phyloP scores from a whole-genome alignment of 2,329 filamentous ascomycete genomes.

The Nothopassalora personata region DNA sequence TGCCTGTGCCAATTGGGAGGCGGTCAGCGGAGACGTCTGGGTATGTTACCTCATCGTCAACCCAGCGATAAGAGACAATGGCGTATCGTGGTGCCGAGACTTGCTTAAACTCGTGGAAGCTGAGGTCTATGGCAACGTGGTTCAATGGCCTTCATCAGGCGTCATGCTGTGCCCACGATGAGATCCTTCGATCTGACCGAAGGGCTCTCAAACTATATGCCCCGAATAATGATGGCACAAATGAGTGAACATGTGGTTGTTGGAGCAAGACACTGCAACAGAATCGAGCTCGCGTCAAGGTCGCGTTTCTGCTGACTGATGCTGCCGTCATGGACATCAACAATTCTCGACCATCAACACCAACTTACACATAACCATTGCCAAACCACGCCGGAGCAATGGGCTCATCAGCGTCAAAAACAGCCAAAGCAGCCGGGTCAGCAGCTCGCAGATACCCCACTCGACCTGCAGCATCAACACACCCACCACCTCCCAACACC shows the following conservation, averaged over 20 bases:
- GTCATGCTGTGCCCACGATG: no score
- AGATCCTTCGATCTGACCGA: no score
- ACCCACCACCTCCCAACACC: constrained; percentile 26
- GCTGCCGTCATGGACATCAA: background rate
- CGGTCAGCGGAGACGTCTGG: background rate
- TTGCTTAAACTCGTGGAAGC: background rate
- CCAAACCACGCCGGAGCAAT: constrained; percentile 34
- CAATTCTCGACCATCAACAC: background rate
- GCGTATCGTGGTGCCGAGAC: background rate
- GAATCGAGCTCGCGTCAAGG: background rate
- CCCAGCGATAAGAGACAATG: constrained; percentile 6
- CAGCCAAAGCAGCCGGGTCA: constrained; percentile 45
- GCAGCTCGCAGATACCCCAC: constrained; percentile 54
- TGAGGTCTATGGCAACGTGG: background rate
- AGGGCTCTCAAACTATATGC: background rate
- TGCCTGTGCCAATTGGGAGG: background rate
- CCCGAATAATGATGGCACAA: no score
- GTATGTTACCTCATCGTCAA: background rate
- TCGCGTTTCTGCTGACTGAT: background rate
- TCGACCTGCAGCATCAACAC: constrained; percentile 28
- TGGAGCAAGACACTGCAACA: background rate
- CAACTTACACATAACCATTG: background rate
- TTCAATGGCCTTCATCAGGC: no score
- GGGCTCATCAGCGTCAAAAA: constrained; percentile 57
- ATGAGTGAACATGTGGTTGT: background rate